phyloP scores from a whole-genome alignment of 1,284 basidiomycete species.

The Trichosporon sp. region DNA sequence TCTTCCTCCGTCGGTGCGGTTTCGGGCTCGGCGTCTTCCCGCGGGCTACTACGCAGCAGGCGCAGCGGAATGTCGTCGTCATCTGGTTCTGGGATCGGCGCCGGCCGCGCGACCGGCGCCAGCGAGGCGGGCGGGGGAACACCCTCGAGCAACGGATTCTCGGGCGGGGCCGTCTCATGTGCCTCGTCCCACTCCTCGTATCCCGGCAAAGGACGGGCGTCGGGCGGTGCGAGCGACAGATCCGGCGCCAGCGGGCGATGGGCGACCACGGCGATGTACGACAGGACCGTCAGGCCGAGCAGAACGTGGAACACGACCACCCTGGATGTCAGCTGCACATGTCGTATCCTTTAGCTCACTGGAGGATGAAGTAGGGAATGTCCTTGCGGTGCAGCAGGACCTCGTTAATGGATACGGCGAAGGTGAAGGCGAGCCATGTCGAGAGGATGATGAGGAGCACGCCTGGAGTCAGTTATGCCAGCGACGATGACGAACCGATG shows the following conservation, averaged over 20 bases:
- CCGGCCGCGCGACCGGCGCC: background rate
- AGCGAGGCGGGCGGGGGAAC: constrained; percentile 5
- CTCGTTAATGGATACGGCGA: constrained; percentile 32
- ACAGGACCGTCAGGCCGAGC: constrained; percentile 36
- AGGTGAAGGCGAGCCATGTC: constrained; percentile 41
- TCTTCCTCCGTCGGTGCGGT: background rate
- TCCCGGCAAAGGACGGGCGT: constrained; percentile 29
- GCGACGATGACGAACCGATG: background rate
- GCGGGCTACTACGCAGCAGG: constrained; percentile 34
- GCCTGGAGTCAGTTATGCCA: constrained; percentile 29
- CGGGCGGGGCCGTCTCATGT: background rate
- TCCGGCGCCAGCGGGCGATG: constrained; percentile 41
- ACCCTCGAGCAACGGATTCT: constrained; percentile 23
- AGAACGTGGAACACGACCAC: constrained; percentile 38
- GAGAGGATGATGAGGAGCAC: constrained; percentile 34
- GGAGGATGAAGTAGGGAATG: background rate
- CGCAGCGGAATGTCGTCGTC: constrained; percentile 45
- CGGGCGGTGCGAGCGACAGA: constrained; percentile 37
- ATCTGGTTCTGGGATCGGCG: constrained; percentile 16
- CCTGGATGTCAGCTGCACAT: constrained; percentile 24
- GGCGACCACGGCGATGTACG: constrained; percentile 36
- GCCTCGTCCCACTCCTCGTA: constrained; percentile 13
- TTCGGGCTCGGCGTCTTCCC: constrained; percentile 11
- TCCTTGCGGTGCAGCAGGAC: constrained; percentile 5
- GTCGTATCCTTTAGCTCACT: constrained; percentile 11